These are phyloP conservation scores for Magnaporthiopsis rhizophila DNA, from an alignment of 2,329 filamentous ascomycete genomes.

Conservation along the genomic window DNA sequence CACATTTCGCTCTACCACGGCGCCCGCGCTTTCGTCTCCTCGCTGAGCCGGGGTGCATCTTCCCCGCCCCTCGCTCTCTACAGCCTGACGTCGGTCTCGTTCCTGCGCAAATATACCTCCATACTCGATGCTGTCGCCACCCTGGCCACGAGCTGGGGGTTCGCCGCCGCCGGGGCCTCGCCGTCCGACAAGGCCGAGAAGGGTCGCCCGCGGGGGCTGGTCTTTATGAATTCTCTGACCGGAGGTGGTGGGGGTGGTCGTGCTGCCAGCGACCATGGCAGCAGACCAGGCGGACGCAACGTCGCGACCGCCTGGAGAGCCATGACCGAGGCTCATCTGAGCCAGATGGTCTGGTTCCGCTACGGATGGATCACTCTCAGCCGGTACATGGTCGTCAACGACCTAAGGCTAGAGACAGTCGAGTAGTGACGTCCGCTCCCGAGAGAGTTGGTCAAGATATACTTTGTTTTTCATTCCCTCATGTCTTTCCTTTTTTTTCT, in stretches of 20 bases:
- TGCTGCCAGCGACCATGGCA: slow-evolving; percentile 34
- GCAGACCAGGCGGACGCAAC: slow-evolving; percentile 39
- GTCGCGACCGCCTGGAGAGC: slow-evolving; percentile 61
- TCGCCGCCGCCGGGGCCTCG: slow-evolving; percentile 24
- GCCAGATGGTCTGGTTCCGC: slow-evolving; percentile 98
- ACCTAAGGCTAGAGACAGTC: slow-evolving; percentile 53
- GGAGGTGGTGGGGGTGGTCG: slow-evolving; percentile 38
- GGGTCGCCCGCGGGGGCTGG: slow-evolving; percentile 49
- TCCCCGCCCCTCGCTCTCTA: slow-evolving; percentile 72
- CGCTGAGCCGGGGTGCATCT: slow-evolving; percentile 54
- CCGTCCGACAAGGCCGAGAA: slow-evolving; percentile 22
- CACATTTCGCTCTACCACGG: slow-evolving; percentile 85
- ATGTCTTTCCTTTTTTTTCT: not conserved
- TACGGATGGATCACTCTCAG: slow-evolving; percentile 91
- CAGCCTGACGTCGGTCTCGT: slow-evolving; percentile 64
- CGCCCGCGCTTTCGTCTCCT: slow-evolving; percentile 61
- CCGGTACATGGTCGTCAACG: slow-evolving; percentile 93
- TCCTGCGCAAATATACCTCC: slow-evolving; percentile 74
- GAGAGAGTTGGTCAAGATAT: not conserved
- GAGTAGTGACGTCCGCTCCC: slow-evolving; percentile 2
- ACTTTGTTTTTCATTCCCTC: not conserved
- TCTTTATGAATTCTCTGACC: slow-evolving; percentile 55
- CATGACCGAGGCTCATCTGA: slow-evolving; percentile 85
- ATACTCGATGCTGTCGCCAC: slow-evolving; percentile 71
- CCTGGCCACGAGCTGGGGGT: slow-evolving; percentile 27